phyloP scores from a whole-genome alignment of 2,329 filamentous ascomycete species.

The Elsinoe necatrix region DNA sequence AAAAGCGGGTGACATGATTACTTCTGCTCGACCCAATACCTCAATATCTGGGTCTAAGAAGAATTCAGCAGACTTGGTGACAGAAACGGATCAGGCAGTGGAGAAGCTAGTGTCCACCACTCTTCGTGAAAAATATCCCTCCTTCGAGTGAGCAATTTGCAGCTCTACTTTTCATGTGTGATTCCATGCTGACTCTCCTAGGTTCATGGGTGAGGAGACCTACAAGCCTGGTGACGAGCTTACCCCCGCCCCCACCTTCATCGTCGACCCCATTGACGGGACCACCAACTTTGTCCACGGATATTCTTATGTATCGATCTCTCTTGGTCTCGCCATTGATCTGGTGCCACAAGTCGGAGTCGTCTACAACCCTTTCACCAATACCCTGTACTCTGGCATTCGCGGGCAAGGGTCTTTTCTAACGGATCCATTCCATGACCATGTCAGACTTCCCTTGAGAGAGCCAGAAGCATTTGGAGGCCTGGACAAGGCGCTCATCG shows the following conservation, averaged over 20 bases:
- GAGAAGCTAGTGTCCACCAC: constrained; percentile 48
- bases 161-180: background rate
- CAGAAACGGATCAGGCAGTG: constrained; percentile 54
- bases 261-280: constrained; percentile 76
- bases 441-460: constrained; percentile 38
- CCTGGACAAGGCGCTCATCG: constrained; percentile 57
- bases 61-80: constrained; percentile 53
- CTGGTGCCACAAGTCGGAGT: constrained; percentile 59
- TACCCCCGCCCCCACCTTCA: constrained; percentile 62
- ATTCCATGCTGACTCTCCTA: constrained; percentile 20
- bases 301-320: constrained; percentile 67
- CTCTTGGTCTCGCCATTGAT: constrained; percentile 60
- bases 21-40: constrained; percentile 36
- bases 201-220: constrained; percentile 70
- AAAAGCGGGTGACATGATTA: constrained; percentile 40
- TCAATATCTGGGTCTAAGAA: constrained; percentile 39
- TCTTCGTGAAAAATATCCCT: constrained; percentile 45
- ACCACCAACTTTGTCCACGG: constrained; percentile 75
- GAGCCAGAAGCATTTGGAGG: constrained; percentile 46
- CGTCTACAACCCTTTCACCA: constrained; percentile 71
- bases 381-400: constrained; percentile 60
- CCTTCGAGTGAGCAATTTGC: constrained; percentile 37
- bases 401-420: constrained; percentile 57
- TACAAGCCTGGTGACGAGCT: constrained; percentile 58
- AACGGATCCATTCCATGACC: constrained; percentile 27